These are phyloP conservation scores for Melampsora larici-populina DNA, from an alignment of 1,284 basidiomycete species.

Conservation along the genomic window DNA sequence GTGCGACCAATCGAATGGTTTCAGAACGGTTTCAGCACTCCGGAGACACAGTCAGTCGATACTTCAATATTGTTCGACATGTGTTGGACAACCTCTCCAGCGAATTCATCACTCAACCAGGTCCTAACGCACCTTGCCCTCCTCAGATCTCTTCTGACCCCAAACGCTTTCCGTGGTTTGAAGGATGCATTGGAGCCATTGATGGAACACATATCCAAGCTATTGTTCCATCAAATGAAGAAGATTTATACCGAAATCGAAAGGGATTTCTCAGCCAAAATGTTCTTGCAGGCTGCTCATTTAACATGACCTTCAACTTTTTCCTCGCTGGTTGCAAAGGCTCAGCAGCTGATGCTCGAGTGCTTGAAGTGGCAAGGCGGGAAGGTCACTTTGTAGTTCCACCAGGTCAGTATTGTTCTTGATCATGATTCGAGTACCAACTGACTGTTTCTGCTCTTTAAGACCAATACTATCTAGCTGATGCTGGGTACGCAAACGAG, in stretches of 20 bases:
- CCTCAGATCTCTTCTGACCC: not conserved
- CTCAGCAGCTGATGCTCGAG: conserved; percentile 51
- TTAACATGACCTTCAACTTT: conserved; percentile 52
- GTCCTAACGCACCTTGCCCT: not conserved
- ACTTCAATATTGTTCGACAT: not conserved
- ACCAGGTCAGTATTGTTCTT: not conserved
- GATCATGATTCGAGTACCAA: too few species aligned
- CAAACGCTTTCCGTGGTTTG: conserved; percentile 48
- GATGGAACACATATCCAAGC: conserved; percentile 54
- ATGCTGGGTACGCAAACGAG: not conserved
- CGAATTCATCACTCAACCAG: not conserved
- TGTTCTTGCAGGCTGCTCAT: conserved; percentile 51
- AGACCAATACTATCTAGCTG: too few species aligned
- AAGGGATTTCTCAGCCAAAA: conserved; percentile 52
- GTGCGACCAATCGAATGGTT: too few species aligned
- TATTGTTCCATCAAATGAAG: conserved; percentile 44
- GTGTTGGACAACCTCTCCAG: not conserved
- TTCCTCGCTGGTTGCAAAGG: conserved; percentile 55
- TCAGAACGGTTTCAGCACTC: too few species aligned
- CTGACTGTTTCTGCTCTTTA: too few species aligned
- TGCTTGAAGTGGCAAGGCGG: conserved; percentile 50
- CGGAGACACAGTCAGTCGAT: too few species aligned
- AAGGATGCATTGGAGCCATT: conserved; percentile 50
- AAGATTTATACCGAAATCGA: conserved; percentile 46
- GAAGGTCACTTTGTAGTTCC: not conserved